Evolutionary conservation across 306 rosid species (phyloP).

Genomic region (Calophaca sinica): DNA sequence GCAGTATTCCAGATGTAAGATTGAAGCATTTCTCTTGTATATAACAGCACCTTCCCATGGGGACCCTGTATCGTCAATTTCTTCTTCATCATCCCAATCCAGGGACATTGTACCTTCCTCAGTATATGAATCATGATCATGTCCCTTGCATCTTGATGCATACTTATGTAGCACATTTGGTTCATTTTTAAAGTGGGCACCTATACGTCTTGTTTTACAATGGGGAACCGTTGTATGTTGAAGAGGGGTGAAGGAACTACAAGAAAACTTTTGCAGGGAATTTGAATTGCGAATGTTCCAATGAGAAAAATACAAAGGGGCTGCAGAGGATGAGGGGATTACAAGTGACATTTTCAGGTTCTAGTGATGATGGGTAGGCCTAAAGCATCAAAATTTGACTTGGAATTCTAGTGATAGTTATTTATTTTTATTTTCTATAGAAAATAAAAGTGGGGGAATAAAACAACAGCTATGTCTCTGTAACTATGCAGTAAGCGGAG

Average conservation of each 20-base stretch:
- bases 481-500: constrained; percentile 3
- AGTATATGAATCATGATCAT: constrained; percentile 45
- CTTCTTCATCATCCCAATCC: constrained; percentile 61
- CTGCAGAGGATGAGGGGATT: constrained; percentile 52
- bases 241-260: constrained; percentile 45
- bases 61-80: constrained; percentile 55
- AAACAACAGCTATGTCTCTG: constrained; percentile 15
- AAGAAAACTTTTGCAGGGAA: constrained; percentile 35
- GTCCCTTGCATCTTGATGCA: constrained; percentile 50
- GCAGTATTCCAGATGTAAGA: constrained; percentile 81
- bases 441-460: neutral
- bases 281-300: constrained; percentile 46
- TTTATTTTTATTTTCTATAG: neutral
- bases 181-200: constrained; percentile 34
- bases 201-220: constrained; percentile 26
- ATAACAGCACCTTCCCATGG: constrained; percentile 96
- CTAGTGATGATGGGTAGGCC: constrained; percentile 29
- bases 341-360: constrained; percentile 62
- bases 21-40: constrained; percentile 74
- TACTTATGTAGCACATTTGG: constrained; percentile 35
- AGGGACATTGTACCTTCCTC: constrained; percentile 48
- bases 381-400: constrained; percentile 36
- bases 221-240: constrained; percentile 31
- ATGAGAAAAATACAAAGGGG: constrained; percentile 50
- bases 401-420: neutral